phyloP scores from a whole-genome alignment of 2,329 filamentous ascomycete species.

The Bisporella sp. region DNA sequence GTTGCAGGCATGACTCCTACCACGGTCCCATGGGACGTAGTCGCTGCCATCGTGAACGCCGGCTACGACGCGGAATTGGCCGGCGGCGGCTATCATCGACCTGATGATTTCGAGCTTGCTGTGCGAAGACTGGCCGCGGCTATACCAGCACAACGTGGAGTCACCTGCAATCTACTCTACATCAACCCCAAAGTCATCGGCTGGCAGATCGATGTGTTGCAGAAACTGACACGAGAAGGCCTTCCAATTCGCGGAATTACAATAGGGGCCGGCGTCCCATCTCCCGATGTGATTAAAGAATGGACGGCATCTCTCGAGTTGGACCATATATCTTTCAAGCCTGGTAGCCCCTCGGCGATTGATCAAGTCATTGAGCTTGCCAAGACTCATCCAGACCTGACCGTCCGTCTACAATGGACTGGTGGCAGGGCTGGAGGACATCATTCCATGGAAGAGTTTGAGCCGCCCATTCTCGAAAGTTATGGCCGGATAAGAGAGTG shows the following conservation, averaged over 20 bases:
- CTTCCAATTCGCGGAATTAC: conserved; percentile 83
- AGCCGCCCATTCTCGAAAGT: conserved; percentile 79
- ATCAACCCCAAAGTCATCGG: conserved; percentile 78
- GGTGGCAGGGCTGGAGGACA: conserved; percentile 86
- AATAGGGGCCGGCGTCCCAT: conserved; percentile 86
- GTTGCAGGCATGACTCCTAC: conserved; percentile 88
- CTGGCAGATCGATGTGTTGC: conserved; percentile 82
- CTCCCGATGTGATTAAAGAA: conserved; percentile 80
- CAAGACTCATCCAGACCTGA: conserved; percentile 80
- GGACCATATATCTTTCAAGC: conserved; percentile 90
- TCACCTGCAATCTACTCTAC: conserved; percentile 82
- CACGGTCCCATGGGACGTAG: conserved; percentile 82
- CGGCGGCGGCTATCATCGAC: conserved; percentile 78
- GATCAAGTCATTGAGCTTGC: conserved; percentile 84
- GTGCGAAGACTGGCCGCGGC: conserved; percentile 73
- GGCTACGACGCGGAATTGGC: conserved; percentile 85
- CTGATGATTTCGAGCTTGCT: conserved; percentile 70
- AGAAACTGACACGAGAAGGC: conserved; percentile 68
- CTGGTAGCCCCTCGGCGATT: conserved; percentile 79
- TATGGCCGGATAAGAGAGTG: conserved; percentile 77
- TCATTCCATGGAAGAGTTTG: conserved; percentile 90
- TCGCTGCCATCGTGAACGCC: conserved; percentile 85
- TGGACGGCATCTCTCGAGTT: conserved; percentile 85
- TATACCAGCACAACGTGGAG: conserved; percentile 77
- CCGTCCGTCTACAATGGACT: conserved; percentile 85